These are phyloP conservation scores for Berkeleyomyces rouxiae DNA, from an alignment of 2,329 filamentous ascomycete genomes.

Conservation along the genomic window DNA sequence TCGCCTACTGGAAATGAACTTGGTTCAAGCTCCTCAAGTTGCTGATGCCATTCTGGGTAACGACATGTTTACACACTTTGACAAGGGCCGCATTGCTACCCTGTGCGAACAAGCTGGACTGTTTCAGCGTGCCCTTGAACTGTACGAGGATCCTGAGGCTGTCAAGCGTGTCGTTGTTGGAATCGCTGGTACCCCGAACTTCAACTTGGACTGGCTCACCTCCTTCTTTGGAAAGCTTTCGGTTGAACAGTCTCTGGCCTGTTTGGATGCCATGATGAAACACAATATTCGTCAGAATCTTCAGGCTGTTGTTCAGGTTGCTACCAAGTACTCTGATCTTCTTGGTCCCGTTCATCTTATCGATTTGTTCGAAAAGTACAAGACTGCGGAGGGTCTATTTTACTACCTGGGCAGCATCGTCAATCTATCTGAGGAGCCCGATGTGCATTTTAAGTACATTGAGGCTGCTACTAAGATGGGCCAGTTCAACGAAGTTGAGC, in stretches of 20 bases:
- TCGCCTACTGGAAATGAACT: slow-evolving; percentile 90
- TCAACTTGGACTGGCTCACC: slow-evolving; percentile 80
- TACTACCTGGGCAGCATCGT: slow-evolving; percentile 97
- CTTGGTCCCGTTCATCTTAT: slow-evolving; percentile 77
- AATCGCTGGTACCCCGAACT: slow-evolving; percentile 64
- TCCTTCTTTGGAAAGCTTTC: slow-evolving; percentile 89
- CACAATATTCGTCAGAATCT: slow-evolving; percentile 93
- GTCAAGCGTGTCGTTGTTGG: slow-evolving; percentile 85
- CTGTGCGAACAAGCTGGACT: slow-evolving; percentile 90
- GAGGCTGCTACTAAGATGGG: slow-evolving; percentile 89
- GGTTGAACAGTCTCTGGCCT: slow-evolving; percentile 87
- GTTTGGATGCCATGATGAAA: slow-evolving; percentile 90
- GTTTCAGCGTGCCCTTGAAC: slow-evolving; percentile 72
- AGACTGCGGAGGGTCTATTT: slow-evolving; percentile 90
- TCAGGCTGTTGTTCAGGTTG: slow-evolving; percentile 83
- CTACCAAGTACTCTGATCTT: slow-evolving; percentile 94
- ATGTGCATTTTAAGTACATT: slow-evolving; percentile 99
- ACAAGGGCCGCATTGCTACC: slow-evolving; percentile 72
- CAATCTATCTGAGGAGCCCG: slow-evolving; percentile 85
- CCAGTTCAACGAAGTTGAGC: slow-evolving; percentile 90
- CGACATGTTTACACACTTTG: slow-evolving; percentile 96
- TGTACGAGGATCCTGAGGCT: slow-evolving; percentile 76
- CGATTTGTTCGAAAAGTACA: slow-evolving; percentile 92
- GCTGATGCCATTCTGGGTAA: slow-evolving; percentile 96
- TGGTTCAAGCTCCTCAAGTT: slow-evolving; percentile 90